Percentiles rank a stretch among this genome's conserved stretches.
These are phyloP conservation scores for Colletotrichum sp. DNA, from an alignment of 2,329 filamentous ascomycete species.

Conservation along the genomic window DNA sequence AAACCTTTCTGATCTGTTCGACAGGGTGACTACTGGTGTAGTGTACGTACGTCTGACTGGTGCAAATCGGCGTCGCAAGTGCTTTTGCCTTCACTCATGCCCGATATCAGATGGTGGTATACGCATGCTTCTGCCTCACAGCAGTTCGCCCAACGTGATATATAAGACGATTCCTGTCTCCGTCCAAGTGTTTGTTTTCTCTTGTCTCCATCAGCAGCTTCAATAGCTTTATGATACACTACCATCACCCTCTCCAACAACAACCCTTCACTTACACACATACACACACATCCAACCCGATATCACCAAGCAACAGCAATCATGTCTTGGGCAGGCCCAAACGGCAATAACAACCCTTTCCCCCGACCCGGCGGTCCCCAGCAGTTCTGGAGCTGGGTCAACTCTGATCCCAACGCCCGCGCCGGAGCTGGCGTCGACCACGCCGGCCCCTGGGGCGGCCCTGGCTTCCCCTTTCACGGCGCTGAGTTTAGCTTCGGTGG, in stretches of 20 bases:
- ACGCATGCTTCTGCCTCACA: conserved; percentile 16
- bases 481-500: conserved; percentile 18
- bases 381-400: conserved; percentile 35
- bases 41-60: conserved; percentile 13
- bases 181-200: not conserved
- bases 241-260: not conserved
- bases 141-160: not conserved
- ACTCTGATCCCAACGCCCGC: conserved; percentile 32
- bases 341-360: conserved; percentile 14
- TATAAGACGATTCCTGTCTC: not conserved
- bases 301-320: not conserved
- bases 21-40: conserved; percentile 2
- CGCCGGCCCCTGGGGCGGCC: conserved; percentile 26
- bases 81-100: conserved; percentile 18
- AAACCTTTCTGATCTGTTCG: conserved; percentile 19
- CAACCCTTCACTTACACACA: not conserved
- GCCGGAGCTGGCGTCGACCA: conserved; percentile 45
- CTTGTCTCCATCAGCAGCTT: not conserved
- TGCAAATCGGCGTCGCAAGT: conserved; percentile 12
- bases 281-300: not conserved
- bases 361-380: not conserved
- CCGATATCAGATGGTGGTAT: conserved; percentile 14
- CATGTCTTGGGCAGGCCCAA: conserved; percentile 22
- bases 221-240: conserved; percentile 6
- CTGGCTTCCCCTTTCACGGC: conserved; percentile 39